phyloP scores from a whole-genome alignment of 1,284 basidiomycete species.

The Hortiboletus rubellus region DNA sequence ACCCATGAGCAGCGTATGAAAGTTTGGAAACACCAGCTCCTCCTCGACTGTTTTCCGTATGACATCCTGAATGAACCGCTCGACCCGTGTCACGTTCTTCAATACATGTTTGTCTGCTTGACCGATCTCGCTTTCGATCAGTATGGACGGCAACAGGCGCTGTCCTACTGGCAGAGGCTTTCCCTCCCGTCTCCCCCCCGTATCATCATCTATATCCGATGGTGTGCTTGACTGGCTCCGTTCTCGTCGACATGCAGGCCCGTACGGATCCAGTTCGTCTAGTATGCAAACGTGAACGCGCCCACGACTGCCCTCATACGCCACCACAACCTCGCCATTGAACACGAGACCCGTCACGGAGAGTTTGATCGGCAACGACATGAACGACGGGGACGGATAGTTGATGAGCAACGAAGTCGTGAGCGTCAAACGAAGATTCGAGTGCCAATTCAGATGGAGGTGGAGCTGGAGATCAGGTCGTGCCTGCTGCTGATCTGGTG shows the following conservation, averaged over 20 bases:
- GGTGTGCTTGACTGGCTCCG: constrained; percentile 39
- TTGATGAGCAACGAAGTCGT: constrained; percentile 95
- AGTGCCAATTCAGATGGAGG: constrained; percentile 72
- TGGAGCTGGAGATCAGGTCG: constrained; percentile 77
- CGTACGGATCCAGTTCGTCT: constrained; percentile 82
- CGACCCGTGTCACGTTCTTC: constrained; percentile 95
- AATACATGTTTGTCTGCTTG: constrained; percentile 95
- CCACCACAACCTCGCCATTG: constrained; percentile 84
- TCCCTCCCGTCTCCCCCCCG: constrained; percentile 38
- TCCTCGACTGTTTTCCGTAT: constrained; percentile 93
- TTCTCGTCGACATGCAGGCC: constrained; percentile 53
- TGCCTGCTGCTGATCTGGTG: constrained; percentile 17
- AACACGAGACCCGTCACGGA: constrained; percentile 88
- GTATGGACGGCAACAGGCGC: constrained; percentile 85
- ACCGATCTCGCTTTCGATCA: constrained; percentile 96
- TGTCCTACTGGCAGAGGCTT: constrained; percentile 79
- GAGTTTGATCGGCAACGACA: constrained; percentile 93
- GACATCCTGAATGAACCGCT: constrained; percentile 93
- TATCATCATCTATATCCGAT: constrained; percentile 44
- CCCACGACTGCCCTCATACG: constrained; percentile 82
- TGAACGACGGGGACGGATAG: constrained; percentile 93
- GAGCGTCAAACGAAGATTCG: constrained; percentile 78
- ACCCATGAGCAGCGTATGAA: constrained; percentile 77
- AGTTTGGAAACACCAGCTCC: constrained; percentile 92
- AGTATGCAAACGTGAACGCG: constrained; percentile 87